Evolutionary conservation across 169 alveolate species (phyloP).

Genomic region (Plasmodium inui): DNA sequence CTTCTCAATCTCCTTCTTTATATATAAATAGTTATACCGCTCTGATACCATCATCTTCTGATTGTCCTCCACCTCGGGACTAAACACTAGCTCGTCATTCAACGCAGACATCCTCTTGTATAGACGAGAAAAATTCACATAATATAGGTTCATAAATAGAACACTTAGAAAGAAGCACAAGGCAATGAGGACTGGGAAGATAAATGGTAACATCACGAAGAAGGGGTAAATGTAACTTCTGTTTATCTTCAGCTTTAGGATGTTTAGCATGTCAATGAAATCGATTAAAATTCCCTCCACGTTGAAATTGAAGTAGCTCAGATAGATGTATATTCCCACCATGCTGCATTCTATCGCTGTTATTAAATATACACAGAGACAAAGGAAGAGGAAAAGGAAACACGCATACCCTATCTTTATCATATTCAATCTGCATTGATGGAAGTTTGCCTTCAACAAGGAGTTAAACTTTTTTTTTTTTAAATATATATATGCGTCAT

Average conservation of each 20-base stretch:
- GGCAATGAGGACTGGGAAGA: slow-evolving; percentile 27
- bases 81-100: slow-evolving; percentile 31
- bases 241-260: slow-evolving; percentile 27
- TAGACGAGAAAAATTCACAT: slow-evolving; percentile 26
- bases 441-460: slow-evolving; percentile 6
- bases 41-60: slow-evolving; percentile 58
- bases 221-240: slow-evolving; percentile 36
- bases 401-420: slow-evolving; percentile 28
- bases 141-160: slow-evolving; percentile 51
- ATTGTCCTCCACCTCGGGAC: slow-evolving; percentile 17
- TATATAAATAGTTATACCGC: slow-evolving; percentile 34
- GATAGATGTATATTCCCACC: slow-evolving; percentile 51
- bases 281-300: slow-evolving; percentile 55
- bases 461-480: slow-evolving; percentile 53
- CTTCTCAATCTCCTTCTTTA: slow-evolving; percentile 45
- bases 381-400: slow-evolving; percentile 15
- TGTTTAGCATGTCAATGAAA: slow-evolving; percentile 63
- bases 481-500: slow-evolving; percentile 68
- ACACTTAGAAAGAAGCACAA: slow-evolving; percentile 36
- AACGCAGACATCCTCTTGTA: slow-evolving; percentile 21
- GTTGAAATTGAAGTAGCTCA: slow-evolving; percentile 57
- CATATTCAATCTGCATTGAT: not conserved
- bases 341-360: slow-evolving; percentile 23
- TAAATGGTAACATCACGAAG: slow-evolving; percentile 57
- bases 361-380: slow-evolving; percentile 39